Conservation (phyloP, 75 land plant species). For the Pinus albicaulis region DNA sequence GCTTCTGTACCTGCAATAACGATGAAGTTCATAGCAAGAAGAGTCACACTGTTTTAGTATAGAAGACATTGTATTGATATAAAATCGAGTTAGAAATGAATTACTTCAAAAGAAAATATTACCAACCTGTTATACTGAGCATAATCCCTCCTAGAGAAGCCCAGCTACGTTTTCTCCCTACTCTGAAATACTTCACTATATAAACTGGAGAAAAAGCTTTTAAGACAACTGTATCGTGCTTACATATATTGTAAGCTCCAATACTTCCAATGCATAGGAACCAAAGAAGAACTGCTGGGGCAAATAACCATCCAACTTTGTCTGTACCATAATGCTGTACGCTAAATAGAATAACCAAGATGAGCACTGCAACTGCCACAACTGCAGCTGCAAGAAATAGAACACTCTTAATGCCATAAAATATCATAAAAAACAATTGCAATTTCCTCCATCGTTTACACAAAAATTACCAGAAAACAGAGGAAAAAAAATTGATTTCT, state of each 20-base stretch:
- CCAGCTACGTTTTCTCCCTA: constrained; percentile 56
- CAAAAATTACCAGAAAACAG: no score
- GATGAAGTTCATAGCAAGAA: constrained; percentile 3
- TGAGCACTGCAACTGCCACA: constrained; percentile 61
- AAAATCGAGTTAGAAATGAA: not conserved
- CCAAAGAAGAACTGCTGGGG: constrained; percentile 85
- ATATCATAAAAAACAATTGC: not conserved
- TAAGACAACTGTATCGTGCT: constrained; percentile 55
- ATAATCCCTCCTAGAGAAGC: constrained; percentile 88
- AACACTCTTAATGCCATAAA: not conserved
- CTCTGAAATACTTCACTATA: constrained; percentile 54
- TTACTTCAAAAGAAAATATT: not conserved
- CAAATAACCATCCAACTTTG: constrained; percentile 86
- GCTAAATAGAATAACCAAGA: constrained; percentile 72
- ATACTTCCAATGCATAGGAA: constrained; percentile 70
- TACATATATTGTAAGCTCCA: constrained; percentile 70
- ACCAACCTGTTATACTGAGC: constrained; percentile 77
- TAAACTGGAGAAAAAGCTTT: constrained; percentile 72
- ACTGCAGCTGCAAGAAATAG: constrained; percentile 52
- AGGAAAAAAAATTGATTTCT: not conserved
- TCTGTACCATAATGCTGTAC: constrained; percentile 86
- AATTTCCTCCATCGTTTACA: not conserved
- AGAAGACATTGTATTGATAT: not conserved
- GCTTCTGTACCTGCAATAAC: constrained; percentile 67
- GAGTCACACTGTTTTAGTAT: not conserved